phyloP scores from a whole-genome alignment of 1,284 basidiomycete genomes.

The Clitocybe nebularis region DNA sequence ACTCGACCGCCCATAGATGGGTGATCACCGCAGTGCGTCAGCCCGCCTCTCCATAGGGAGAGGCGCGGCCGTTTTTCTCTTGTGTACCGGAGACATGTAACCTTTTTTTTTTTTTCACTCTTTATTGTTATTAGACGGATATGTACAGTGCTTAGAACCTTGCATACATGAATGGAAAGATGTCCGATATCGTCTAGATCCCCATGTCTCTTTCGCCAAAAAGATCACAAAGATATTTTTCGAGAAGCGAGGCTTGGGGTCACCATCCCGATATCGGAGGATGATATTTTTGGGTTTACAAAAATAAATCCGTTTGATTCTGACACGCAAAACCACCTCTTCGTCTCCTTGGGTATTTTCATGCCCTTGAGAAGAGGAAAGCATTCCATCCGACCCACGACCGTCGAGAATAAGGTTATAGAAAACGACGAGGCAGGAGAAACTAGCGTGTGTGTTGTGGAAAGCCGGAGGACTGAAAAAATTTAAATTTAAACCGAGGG shows the following conservation, averaged over 20 bases:
- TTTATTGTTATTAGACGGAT: neutral
- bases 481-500: no score
- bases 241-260: conserved; percentile 23
- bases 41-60: no score
- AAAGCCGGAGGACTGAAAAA: no score
- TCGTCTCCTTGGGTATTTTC: conserved; percentile 31
- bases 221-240: conserved; percentile 4
- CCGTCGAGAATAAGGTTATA: conserved; percentile 22
- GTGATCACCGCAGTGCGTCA: no score
- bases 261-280: conserved; percentile 27
- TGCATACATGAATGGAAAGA: conserved; percentile 2
- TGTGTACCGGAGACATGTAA: no score
- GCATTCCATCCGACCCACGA: conserved; percentile 27
- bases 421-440: conserved; percentile 30
- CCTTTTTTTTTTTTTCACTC: neutral
- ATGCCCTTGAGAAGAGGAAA: conserved; percentile 42
- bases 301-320: conserved; percentile 19
- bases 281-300: neutral
- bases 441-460: conserved; percentile 31
- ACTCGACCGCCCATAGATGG: neutral
- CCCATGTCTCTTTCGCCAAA: conserved; percentile 16
- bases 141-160: neutral
- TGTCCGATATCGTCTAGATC: conserved; percentile 31
- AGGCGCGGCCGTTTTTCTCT: no score
- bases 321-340: conserved; percentile 49